Evolutionary conservation across 352 stramenopile genomes (phyloP).

Genomic region (Phytophthora idaei): DNA sequence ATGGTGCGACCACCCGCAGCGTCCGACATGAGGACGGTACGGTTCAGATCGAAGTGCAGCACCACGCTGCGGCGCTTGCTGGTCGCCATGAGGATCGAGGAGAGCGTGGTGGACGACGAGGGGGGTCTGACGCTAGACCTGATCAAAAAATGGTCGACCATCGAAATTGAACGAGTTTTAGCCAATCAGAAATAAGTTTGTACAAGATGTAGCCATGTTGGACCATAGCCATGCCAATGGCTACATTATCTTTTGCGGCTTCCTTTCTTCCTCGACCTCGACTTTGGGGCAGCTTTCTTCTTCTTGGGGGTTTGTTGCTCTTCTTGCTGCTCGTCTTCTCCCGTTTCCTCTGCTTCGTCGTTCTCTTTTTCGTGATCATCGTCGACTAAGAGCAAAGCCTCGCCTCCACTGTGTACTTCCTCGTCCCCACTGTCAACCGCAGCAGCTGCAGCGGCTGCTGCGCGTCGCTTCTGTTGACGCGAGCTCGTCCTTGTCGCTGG

Average conservation of each 20-base stretch:
- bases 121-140: not conserved
- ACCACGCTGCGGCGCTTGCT: constrained; percentile 55
- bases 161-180: not conserved
- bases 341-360: constrained; percentile 26
- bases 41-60: constrained; percentile 91
- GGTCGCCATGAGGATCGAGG: constrained; percentile 31
- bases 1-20: constrained; percentile 86
- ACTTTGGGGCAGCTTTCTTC: constrained; percentile 38
- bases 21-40: constrained; percentile 90
- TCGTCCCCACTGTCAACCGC: constrained; percentile 39
- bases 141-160: not conserved
- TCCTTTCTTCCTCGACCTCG: constrained; percentile 58
- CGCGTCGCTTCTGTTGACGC: constrained; percentile 64
- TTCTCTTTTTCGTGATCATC: constrained; percentile 28
- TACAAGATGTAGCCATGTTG: not conserved
- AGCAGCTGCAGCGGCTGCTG: constrained; percentile 43
- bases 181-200: not conserved
- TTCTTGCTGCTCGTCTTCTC: constrained; percentile 29
- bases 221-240: not conserved
- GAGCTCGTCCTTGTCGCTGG: constrained; percentile 71
- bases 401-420: constrained; percentile 38
- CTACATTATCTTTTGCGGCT: constrained; percentile 39
- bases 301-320: constrained; percentile 26
- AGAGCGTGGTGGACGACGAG: constrained; percentile 17
- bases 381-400: constrained; percentile 24